These are phyloP conservation scores for Pisolithus marmoratus DNA, from an alignment of 768 basidiomycete genomes.

Conservation along the genomic window DNA sequence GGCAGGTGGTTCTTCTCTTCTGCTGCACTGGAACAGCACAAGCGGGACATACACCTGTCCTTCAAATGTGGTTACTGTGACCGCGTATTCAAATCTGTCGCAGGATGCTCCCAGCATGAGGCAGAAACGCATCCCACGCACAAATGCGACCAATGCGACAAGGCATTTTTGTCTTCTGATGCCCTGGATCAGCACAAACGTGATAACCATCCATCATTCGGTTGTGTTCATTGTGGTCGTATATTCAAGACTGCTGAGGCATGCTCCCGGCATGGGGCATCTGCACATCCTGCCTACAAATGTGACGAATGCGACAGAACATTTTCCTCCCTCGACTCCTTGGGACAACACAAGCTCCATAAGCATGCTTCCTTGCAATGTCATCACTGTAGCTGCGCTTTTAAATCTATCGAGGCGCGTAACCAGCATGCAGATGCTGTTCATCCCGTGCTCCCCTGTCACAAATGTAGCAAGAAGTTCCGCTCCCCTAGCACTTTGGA, in stretches of 20 bases:
- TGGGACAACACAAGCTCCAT: conserved; percentile 3
- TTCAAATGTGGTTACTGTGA: conserved; percentile 9
- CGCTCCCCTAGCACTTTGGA: not conserved
- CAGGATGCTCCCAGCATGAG: not conserved
- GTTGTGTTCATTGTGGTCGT: conserved; percentile 7
- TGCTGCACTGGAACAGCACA: conserved; percentile 1
- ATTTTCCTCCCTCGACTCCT: not conserved
- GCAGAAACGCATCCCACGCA: not conserved
- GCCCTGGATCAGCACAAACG: conserved; percentile 4
- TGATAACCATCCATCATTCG: conserved; percentile 1
- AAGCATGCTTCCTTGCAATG: conserved; percentile 11
- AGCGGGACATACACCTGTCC: not conserved
- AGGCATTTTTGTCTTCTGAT: not conserved
- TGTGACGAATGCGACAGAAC: not conserved
- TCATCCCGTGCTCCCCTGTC: conserved; percentile 3
- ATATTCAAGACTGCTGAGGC: conserved; percentile 6
- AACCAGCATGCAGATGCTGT: conserved; percentile 8
- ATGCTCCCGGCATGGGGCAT: conserved; percentile 5
- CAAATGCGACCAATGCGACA: not conserved
- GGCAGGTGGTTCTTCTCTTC: not conserved
- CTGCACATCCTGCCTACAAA: conserved; percentile 6
- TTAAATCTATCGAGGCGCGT: conserved; percentile 5
- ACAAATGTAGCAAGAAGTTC: not conserved
- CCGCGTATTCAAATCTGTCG: conserved; percentile 3
- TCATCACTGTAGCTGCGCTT: conserved; percentile 9